A percentile compares a stretch with the other conserved stretches of the same genome.
These are phyloP conservation scores for Setaria italica DNA, from an alignment of 202 grass and related monocot genomes.

Conservation along the genomic window DNA sequence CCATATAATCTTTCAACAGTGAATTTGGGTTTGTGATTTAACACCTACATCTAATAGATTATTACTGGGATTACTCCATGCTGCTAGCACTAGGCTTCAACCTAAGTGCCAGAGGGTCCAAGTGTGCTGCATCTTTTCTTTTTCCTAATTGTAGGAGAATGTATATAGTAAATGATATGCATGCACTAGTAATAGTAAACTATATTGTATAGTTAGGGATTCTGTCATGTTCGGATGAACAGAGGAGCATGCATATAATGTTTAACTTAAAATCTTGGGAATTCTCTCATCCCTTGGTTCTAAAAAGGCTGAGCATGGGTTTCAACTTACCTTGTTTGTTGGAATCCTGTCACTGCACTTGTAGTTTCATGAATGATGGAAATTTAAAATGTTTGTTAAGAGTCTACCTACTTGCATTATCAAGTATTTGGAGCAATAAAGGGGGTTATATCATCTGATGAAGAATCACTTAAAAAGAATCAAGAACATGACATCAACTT, in stretches of 20 bases:
- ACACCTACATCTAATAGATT: background rate
- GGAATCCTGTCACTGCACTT: background rate
- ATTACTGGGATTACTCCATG: background rate
- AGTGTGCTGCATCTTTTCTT: background rate
- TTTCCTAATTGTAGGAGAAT: background rate
- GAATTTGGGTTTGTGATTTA: constrained; percentile 7
- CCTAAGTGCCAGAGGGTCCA: background rate
- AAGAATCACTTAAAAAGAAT: constrained; percentile 11
- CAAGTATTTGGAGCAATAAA: background rate
- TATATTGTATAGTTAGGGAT: background rate
- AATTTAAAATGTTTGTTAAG: constrained; percentile 1
- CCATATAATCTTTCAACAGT: background rate
- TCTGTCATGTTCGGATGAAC: constrained; percentile 6
- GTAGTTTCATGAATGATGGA: background rate
- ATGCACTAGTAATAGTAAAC: constrained; percentile 11
- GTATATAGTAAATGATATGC: background rate
- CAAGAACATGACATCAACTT: background rate
- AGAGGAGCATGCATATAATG: background rate
- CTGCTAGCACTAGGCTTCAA: background rate
- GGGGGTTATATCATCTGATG: background rate
- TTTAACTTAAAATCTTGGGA: background rate
- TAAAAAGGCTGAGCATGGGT: background rate
- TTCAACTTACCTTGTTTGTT: constrained; percentile 27
- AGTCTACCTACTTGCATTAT: background rate
- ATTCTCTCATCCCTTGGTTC: background rate